Base-by-base conservation (phyloP, 495 filamentous ascomycete genomes). In the Copromyces sp. region DNA sequence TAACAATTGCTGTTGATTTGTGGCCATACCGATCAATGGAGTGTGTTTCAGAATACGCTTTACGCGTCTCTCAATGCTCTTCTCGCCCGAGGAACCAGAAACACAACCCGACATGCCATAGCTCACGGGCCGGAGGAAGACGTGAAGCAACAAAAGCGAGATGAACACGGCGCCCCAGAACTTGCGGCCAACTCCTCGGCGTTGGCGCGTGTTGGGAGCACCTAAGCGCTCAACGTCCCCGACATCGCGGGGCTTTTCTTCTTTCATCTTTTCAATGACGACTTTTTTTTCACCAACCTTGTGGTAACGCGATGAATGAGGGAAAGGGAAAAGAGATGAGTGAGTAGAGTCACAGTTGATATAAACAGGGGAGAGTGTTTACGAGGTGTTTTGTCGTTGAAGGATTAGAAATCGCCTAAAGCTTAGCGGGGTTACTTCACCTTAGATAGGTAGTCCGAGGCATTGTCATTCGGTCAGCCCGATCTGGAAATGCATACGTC, bases 1-100 rank as follows among this genome's bases (percentile, higher is more conserved):
- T 2, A 17, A 69, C 5, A 8, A 16, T 3, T 0, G 41, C n/a
- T 39, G 65, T n/a, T 17, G 35, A 37, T 37, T 17, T 8, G 0
- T 65, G 53, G 53, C 72, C 79, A 72, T 82, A 93, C 91, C 93
- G 80, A 97, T 95, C 73, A 97, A 81, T 14, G 93, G 94, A 4
- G 90, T 93, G n/a, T 88, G 80, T 11, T 80, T 83, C 29, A 97
- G 81, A 69, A 97, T 93, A 68, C 83, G 85, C 14, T 88, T 83
- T 9, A 92, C 94, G 70, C 93, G 85, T 42, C 91, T 79, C 37
- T 92, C 88, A 42, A 93, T 82, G 16, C 82, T 86, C 20, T 77
- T 74, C 3, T 45, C 41, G 4, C 44, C 20, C 32, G 42, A 14
- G 32, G 35, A 42, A 53, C 17, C 42, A 2, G 70, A 12, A 29